Base-by-base conservation (phyloP, 495 filamentous ascomycete genomes). In the Elaphomyces granulatus region DNA sequence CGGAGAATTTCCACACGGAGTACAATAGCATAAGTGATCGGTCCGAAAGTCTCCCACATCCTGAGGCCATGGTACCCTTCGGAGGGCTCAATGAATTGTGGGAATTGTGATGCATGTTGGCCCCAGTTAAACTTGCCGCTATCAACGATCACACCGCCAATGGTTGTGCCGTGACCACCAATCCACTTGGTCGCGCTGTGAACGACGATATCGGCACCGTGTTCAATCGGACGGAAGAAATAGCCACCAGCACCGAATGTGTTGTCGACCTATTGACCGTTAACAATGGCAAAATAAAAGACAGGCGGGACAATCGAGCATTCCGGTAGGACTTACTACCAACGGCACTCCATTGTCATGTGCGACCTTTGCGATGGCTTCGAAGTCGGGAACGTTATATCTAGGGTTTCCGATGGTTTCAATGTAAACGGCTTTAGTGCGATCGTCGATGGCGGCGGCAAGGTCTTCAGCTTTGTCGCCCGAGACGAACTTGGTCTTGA, bases 181-280 rank as follows among this genome's bases (percentile, higher is more conserved):
- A 98, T 96, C 90, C 90, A 98, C 60, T 98, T 98, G 15, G 90
- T 98, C 8, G 90, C 88, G 21, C 80, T 87, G 66, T 95, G 87
- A 8, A 96, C 85, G 34, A 98, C 74, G 41, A 98, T 94, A 50
- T 98, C 90, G 37, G 81, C 83, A 32, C 92, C 92, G 56, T 93
- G 81, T 4, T 92, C 80, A 51, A 98, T 90, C 15, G 92, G 92
- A 1, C 81, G 78, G 41, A 77, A 67, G 51, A 86, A 87, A 70
- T 83, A 96, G 20, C 90, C 92, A 40, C 92, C 92, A 12, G 92
- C 92, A 15, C 90, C 90, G 49, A 98, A 98, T 8, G 90, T 96
- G 63, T 98, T 98, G 61, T 98, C 90, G 19, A 90, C 77, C 80
- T 82, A 38, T 20, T 31, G 46, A 32, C 32, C 2, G 15, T 26